phyloP scores from a whole-genome alignment of 768 basidiomycete species.

The Pisolithus sp. region DNA sequence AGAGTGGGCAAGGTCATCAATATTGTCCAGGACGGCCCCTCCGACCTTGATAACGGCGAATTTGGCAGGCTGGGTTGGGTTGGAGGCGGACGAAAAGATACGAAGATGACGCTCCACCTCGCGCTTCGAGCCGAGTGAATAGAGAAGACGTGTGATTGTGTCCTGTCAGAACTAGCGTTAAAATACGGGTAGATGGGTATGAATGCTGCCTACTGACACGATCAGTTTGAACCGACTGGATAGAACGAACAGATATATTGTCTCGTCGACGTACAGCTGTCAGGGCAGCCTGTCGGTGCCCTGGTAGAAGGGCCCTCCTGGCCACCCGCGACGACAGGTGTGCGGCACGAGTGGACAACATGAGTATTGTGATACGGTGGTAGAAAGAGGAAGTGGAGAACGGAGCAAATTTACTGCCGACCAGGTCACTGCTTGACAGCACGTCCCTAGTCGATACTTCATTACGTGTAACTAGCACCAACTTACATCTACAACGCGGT shows the following conservation, averaged over 20 bases:
- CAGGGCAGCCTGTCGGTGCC: constrained; percentile 34
- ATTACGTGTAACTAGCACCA: background rate
- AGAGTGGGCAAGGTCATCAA: constrained; percentile 91
- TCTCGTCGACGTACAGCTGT: constrained; percentile 34
- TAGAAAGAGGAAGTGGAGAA: too few relatives aligned
- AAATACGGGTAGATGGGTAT: background rate
- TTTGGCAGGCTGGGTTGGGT: constrained; percentile 84
- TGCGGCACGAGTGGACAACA: constrained; percentile 28
- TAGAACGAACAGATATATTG: constrained; percentile 32
- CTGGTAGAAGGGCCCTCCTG: constrained; percentile 43
- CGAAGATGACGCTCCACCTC: constrained; percentile 98
- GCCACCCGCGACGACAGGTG: constrained; percentile 23
- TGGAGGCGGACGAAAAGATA: constrained; percentile 93
- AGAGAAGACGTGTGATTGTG: constrained; percentile 92
- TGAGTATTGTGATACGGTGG: constrained; percentile 2
- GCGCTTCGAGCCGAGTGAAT: constrained; percentile 94
- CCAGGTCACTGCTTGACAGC: too few relatives aligned
- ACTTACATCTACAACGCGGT: background rate
- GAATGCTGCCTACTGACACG: constrained; percentile 39
- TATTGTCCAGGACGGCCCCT: constrained; percentile 86
- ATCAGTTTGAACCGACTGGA: constrained; percentile 71
- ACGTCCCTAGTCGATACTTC: too few relatives aligned
- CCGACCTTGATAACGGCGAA: constrained; percentile 99
- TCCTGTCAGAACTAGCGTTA: constrained; percentile 48
- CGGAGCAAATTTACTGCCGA: too few relatives aligned